Evolutionary conservation across 768 basidiomycete genomes (phyloP), one percentile per base, ranked within the genome.

Genomic region (Leccinum incarnatum): DNA sequence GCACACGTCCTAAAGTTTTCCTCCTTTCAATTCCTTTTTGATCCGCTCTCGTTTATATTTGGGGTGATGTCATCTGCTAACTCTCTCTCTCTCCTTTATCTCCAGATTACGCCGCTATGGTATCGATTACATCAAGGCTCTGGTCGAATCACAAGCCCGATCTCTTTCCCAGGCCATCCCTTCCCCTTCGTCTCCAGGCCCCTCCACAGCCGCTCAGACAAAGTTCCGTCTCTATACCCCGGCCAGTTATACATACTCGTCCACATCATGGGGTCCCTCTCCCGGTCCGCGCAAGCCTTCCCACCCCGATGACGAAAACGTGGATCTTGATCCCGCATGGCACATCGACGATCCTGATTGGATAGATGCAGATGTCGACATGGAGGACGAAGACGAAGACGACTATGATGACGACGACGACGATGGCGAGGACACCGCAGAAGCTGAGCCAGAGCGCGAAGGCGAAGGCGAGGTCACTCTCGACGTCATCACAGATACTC

Each of bases 181-280:
- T 27, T 50, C 53, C 1, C 29, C 60, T 11, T 46, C 57, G n/a
- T 36, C 53, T 14, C 37, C 58, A 11, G 53, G 49, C 30, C 51
- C 54, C 17, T 48, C 47, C 47, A 48, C 47, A 4, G 5, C 50
- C 15, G 53, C 53, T 3, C 65, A 57, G 42, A 72, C 72, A 6
- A 67, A 63, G 21, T 73, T 73, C 25, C 61, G 71, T n/a, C 61
- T 72, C 6, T 72, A 72, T 40, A 73, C 72, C 34, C 72, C 72
- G 0, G 71, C 71, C 8, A 72, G 72, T n/a, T 72, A 72, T 45
- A 73, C 70, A 1, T 73, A 72, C 19, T 70, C 64, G 0, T 60
- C 64, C 29, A 58, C 62, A 12, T 61, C 70, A 0, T 70, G 70
- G 64, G 60, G 45, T 0, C 58, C 69, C 6, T 46, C 57, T 3